Conservation (phyloP, 1,139 yeast genomes). For the Wickerhamomyces sp. region DNA sequence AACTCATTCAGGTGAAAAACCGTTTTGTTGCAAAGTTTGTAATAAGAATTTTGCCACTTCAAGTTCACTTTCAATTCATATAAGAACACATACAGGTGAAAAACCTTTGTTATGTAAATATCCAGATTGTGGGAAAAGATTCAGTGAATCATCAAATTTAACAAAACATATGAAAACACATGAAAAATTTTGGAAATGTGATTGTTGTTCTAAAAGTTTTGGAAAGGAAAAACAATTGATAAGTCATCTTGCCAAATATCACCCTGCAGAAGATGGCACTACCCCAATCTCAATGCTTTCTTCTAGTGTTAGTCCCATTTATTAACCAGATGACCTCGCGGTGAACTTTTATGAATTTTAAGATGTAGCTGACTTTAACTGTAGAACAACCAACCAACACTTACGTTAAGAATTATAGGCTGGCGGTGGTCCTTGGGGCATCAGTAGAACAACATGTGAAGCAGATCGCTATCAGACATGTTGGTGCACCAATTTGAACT, state of each 20-base stretch:
- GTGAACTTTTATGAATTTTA: too few relatives aligned
- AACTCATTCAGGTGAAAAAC: conserved; percentile 89
- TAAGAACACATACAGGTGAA: conserved; percentile 86
- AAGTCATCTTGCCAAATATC: conserved; percentile 34
- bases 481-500: too few relatives aligned
- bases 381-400: too few relatives aligned
- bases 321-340: too few relatives aligned
- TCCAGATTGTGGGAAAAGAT: conserved; percentile 78
- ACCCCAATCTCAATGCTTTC: too few relatives aligned
- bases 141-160: conserved; percentile 84
- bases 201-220: conserved; percentile 46
- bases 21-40: conserved; percentile 62
- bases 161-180: conserved; percentile 83
- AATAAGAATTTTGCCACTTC: conserved; percentile 58
- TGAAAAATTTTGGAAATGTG: conserved; percentile 45
- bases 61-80: conserved; percentile 56
- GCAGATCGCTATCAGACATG: too few relatives aligned
- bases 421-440: too few relatives aligned
- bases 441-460: too few relatives aligned
- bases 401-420: too few relatives aligned
- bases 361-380: too few relatives aligned
- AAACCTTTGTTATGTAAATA: conserved; percentile 78
- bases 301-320: too few relatives aligned
- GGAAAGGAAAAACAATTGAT: conserved; percentile 37
- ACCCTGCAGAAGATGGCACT: too few relatives aligned